A percentile compares a stretch with the other conserved stretches of the same genome.
Conservation (phyloP, 2,329 filamentous ascomycete genomes). For the Hypocrella siamensis region DNA sequence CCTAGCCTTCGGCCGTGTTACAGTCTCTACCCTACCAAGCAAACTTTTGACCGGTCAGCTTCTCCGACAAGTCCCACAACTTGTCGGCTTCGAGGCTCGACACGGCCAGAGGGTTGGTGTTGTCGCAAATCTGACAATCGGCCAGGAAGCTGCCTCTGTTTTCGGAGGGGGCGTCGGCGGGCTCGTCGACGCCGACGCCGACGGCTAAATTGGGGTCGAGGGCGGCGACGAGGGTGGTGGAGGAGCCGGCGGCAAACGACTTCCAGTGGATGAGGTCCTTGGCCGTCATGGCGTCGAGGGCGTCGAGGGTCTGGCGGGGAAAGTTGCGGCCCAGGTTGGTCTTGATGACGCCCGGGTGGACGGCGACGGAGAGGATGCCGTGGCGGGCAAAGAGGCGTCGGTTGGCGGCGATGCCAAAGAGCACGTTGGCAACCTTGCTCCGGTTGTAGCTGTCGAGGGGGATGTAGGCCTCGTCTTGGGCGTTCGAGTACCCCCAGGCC, state of each 20-base stretch:
- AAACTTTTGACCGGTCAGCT: constrained; percentile 16
- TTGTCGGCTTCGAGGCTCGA: constrained; percentile 14
- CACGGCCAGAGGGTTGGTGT: constrained; percentile 5
- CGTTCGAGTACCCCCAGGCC: constrained; percentile 6
- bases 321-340: constrained; percentile 15
- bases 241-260: constrained; percentile 14
- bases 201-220: constrained; percentile 12
- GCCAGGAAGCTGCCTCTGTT: constrained; percentile 14
- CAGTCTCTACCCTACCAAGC: constrained; percentile 8
- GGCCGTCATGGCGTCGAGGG: constrained; percentile 7
- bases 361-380: constrained; percentile 15
- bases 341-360: constrained; percentile 17
- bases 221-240: constrained; percentile 16
- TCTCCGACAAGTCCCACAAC: constrained; percentile 18
- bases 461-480: constrained; percentile 8
- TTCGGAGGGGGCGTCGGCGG: constrained; percentile 5
- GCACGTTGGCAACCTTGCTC: constrained; percentile 14
- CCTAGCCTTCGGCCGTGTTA: too few species aligned
- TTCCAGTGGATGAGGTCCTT: constrained; percentile 5
- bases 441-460: constrained; percentile 12
- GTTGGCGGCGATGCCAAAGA: constrained; percentile 11
- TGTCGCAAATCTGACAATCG: constrained; percentile 11
- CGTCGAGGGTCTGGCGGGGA: constrained; percentile 3
- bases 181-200: constrained; percentile 2
- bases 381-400: constrained; percentile 11